These are phyloP conservation scores for Clonostachys sp. DNA, from an alignment of 2,329 filamentous ascomycete species.

Conservation along the genomic window DNA sequence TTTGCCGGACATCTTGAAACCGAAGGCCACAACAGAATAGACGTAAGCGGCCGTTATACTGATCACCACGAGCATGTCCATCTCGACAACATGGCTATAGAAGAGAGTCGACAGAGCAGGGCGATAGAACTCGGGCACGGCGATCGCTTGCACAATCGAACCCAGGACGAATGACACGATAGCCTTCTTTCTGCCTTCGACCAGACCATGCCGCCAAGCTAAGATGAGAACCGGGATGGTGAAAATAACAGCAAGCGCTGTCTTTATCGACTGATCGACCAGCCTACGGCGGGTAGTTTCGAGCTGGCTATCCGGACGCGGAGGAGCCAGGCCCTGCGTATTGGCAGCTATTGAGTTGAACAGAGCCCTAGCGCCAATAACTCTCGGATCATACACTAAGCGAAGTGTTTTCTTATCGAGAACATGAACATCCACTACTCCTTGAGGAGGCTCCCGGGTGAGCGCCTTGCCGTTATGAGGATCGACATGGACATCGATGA, in stretches of 20 bases:
- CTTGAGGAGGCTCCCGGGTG: constrained; percentile 8
- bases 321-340: constrained; percentile 18
- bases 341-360: constrained; percentile 9
- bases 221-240: constrained; percentile 25
- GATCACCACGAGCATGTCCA: constrained; percentile 51
- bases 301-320: constrained; percentile 21
- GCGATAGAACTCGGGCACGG: constrained; percentile 42
- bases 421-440: constrained; percentile 14
- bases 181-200: constrained; percentile 11
- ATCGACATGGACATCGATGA: constrained; percentile 13
- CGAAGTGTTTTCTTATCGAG: constrained; percentile 22
- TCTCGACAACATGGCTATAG: constrained; percentile 40
- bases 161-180: constrained; percentile 36
- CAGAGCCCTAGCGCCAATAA: constrained; percentile 22
- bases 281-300: constrained; percentile 20
- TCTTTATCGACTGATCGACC: constrained; percentile 23
- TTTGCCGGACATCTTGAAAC: constrained; percentile 20
- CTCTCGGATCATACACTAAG: constrained; percentile 23
- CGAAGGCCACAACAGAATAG: constrained; percentile 38
- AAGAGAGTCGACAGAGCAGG: constrained; percentile 40
- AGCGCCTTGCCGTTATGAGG: constrained; percentile 11
- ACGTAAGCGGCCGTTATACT: constrained; percentile 49
- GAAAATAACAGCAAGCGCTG: constrained; percentile 15
- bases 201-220: constrained; percentile 17
- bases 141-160: constrained; percentile 44